phyloP scores from a whole-genome alignment of 495 filamentous ascomycete species.

The Hypoxylon lenormandii region DNA sequence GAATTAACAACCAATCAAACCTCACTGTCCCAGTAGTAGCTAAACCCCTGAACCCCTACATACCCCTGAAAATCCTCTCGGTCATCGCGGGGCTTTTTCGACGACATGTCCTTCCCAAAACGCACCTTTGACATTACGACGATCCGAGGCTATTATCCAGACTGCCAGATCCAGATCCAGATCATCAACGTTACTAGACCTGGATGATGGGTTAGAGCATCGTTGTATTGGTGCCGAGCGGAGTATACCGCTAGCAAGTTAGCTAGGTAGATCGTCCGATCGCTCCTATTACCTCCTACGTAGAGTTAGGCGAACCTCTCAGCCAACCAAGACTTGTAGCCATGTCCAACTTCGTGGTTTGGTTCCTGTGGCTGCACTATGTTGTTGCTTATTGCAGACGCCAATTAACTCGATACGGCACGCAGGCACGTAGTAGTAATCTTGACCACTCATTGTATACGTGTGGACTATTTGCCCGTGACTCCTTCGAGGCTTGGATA shows the following conservation, averaged over 20 bases:
- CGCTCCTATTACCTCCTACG: background rate
- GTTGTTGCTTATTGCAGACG: slow-evolving; percentile 17
- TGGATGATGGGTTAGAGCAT: slow-evolving; percentile 11
- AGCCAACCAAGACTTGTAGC: slow-evolving; percentile 30
- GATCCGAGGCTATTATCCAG: slow-evolving; percentile 13
- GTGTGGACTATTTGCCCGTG: slow-evolving; percentile 13
- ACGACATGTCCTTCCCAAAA: slow-evolving; percentile 23
- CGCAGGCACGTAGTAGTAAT: slow-evolving; percentile 1
- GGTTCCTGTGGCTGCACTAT: slow-evolving; percentile 10
- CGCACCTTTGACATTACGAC: slow-evolving; percentile 4
- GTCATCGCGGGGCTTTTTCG: slow-evolving; percentile 23
- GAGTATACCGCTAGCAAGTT: slow-evolving; percentile 11
- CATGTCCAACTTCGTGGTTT: background rate
- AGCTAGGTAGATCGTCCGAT: background rate
- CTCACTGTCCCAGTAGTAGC: slow-evolving; percentile 6
- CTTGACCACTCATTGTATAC: slow-evolving; percentile 20
- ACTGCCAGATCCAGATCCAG: slow-evolving; percentile 3
- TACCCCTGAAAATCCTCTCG: slow-evolving; percentile 37
- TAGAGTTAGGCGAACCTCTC: background rate
- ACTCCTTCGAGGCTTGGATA: slow-evolving; percentile 26
- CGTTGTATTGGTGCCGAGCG: slow-evolving; percentile 5
- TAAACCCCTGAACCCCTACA: slow-evolving; percentile 12
- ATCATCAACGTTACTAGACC: slow-evolving; percentile 13
- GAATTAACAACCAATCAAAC: slow-evolving; percentile 28
- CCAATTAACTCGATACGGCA: slow-evolving; percentile 31